These are phyloP conservation scores for Penicillium sclerotigenum DNA, from an alignment of 2,329 filamentous ascomycete genomes.

Conservation along the genomic window DNA sequence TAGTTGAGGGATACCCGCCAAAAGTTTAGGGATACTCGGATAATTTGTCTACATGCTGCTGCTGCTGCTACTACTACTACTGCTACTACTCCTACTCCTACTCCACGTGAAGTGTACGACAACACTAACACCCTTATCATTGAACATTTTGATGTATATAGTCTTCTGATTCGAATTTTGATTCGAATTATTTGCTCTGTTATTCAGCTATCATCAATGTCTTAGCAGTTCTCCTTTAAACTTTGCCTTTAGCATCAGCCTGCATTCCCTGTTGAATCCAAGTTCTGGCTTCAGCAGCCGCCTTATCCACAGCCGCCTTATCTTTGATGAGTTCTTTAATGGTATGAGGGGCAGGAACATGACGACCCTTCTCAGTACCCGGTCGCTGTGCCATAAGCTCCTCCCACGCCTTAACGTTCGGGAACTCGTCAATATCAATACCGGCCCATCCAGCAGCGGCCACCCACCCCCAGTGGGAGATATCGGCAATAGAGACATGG, in stretches of 20 bases:
- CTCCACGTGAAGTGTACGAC: not conserved
- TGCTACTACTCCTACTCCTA: no score
- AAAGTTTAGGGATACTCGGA: no score
- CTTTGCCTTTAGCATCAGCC: conserved; percentile 56
- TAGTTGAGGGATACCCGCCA: no score
- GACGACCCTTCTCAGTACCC: conserved; percentile 69
- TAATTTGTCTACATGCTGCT: no score
- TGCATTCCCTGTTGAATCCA: conserved; percentile 73
- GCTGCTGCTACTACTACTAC: no score
- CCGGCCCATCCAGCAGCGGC: conserved; percentile 58
- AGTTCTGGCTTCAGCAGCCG: conserved; percentile 50
- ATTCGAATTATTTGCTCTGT: not conserved
- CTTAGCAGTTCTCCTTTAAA: not conserved
- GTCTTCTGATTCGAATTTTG: not conserved
- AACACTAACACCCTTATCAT: not conserved
- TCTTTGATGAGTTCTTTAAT: conserved; percentile 59
- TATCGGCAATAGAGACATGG: conserved; percentile 61
- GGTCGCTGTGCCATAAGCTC: conserved; percentile 66
- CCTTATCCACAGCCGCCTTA: conserved; percentile 56
- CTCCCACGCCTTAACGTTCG: conserved; percentile 72
- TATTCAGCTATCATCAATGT: not conserved
- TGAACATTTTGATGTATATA: not conserved
- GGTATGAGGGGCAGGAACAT: conserved; percentile 65
- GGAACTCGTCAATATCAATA: conserved; percentile 71
- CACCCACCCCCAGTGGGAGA: conserved; percentile 78